These are phyloP conservation scores for Fusarium palustre DNA, from an alignment of 2,329 filamentous ascomycete species.

Conservation along the genomic window DNA sequence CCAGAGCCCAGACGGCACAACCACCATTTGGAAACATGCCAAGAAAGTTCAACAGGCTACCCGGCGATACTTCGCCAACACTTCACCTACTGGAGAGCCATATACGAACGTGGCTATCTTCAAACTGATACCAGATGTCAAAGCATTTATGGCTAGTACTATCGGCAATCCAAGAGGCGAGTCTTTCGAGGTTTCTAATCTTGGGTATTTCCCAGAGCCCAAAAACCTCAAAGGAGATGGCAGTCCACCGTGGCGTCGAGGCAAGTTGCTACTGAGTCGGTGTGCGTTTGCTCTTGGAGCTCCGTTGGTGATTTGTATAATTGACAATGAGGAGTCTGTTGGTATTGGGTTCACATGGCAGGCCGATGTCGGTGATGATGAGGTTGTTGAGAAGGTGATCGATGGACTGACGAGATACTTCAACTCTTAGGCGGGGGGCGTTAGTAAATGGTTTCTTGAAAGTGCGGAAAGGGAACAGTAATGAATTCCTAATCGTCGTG, in stretches of 20 bases:
- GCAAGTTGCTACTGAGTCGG: conserved; percentile 4
- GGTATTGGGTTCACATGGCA: conserved; percentile 15
- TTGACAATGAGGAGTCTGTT: neutral
- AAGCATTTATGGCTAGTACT: neutral
- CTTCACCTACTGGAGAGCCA: neutral
- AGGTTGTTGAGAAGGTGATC: neutral
- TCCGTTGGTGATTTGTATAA: conserved; percentile 2
- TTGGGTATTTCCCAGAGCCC: neutral
- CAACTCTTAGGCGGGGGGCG: neutral
- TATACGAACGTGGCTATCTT: conserved; percentile 3
- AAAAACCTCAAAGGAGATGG: neutral
- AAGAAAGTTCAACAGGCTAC: conserved; percentile 10
- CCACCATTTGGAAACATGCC: neutral
- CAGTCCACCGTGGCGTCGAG: neutral
- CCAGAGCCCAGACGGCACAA: neutral
- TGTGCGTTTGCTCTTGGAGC: conserved; percentile 8
- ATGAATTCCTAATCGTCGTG: neutral
- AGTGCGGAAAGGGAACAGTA: too few species aligned
- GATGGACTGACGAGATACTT: neutral
- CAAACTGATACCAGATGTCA: neutral
- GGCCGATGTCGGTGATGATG: conserved; percentile 3
- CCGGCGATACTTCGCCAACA: conserved; percentile 4
- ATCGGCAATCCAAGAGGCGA: conserved; percentile 1
- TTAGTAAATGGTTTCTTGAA: neutral
- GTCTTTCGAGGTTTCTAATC: conserved; percentile 12